These are phyloP conservation scores for Trichoderma sp. DNA, from an alignment of 2,329 filamentous ascomycete species.

Conservation along the genomic window DNA sequence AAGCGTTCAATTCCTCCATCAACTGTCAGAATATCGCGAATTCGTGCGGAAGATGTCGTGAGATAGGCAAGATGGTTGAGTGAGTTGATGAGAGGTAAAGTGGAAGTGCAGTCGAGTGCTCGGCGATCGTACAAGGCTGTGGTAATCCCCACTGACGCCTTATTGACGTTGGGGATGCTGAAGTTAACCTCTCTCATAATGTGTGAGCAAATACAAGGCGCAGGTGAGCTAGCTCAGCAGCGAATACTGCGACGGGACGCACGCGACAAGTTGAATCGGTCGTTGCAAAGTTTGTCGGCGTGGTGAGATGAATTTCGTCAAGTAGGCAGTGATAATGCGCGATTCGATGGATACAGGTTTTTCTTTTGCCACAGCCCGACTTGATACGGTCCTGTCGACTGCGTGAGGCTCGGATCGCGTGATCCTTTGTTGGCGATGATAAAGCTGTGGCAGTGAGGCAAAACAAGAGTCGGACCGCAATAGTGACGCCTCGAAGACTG, in stretches of 20 bases:
- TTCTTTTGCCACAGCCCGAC: background rate
- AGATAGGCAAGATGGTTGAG: constrained; percentile 98
- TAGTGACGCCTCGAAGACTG: background rate
- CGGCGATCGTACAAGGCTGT: constrained; percentile 96
- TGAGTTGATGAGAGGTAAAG: constrained; percentile 95
- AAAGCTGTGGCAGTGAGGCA: background rate
- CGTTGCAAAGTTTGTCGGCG: background rate
- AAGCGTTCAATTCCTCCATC: constrained; percentile 97
- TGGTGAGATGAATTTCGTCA: background rate
- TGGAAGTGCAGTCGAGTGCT: constrained; percentile 97
- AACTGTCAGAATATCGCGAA: constrained; percentile 95
- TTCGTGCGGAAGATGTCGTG: constrained; percentile 94
- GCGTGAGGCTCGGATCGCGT: constrained; percentile 6
- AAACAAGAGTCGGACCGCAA: background rate
- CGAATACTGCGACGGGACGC: background rate
- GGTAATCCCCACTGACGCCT: constrained; percentile 97
- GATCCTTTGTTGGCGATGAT: background rate
- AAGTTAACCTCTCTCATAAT: constrained; percentile 99
- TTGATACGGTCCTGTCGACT: background rate
- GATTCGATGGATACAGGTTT: background rate
- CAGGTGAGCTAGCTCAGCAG: background rate
- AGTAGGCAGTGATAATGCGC: background rate
- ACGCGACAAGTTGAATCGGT: background rate
- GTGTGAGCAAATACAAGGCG: constrained; percentile 28
- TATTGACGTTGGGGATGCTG: constrained; percentile 98